phyloP scores from a whole-genome alignment of 2,329 filamentous ascomycete genomes.

The Leptographium flavum region DNA sequence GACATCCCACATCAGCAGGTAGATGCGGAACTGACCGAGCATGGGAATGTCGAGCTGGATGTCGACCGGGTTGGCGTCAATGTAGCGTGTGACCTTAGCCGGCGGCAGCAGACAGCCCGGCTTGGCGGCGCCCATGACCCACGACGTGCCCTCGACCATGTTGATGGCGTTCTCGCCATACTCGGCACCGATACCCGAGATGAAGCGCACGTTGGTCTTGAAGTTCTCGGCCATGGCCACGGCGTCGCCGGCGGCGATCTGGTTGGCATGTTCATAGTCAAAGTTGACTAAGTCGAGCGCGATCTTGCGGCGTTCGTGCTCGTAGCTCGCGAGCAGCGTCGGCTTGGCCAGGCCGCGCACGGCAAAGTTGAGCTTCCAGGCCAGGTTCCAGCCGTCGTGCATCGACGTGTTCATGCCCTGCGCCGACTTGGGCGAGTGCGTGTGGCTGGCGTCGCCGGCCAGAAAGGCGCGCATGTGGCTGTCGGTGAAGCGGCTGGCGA shows the following conservation, averaged over 20 bases:
- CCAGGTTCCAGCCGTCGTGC: constrained; percentile 49
- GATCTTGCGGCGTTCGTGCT: constrained; percentile 47
- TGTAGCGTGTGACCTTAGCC: constrained; percentile 56
- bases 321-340: constrained; percentile 44
- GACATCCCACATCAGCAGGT: constrained; percentile 55
- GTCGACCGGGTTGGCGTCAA: constrained; percentile 67
- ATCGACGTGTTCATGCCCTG: constrained; percentile 48
- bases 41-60: constrained; percentile 66
- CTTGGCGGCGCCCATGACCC: constrained; percentile 25
- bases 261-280: constrained; percentile 28
- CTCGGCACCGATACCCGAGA: constrained; percentile 50
- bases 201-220: constrained; percentile 51
- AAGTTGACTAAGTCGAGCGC: constrained; percentile 45
- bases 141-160: constrained; percentile 20
- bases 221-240: constrained; percentile 49
- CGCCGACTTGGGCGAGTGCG: constrained; percentile 51
- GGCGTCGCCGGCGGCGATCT: constrained; percentile 41
- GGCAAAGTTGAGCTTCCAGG: constrained; percentile 43
- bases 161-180: constrained; percentile 39
- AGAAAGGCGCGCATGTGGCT: constrained; percentile 44
- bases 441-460: constrained; percentile 51
- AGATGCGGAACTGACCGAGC: constrained; percentile 63
- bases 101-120: constrained; percentile 47
- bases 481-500: constrained; percentile 56
- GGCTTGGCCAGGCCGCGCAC: constrained; percentile 41